Evolutionary conservation across 2,329 filamentous ascomycete species (phyloP).

Genomic region (Septoria petroselini): DNA sequence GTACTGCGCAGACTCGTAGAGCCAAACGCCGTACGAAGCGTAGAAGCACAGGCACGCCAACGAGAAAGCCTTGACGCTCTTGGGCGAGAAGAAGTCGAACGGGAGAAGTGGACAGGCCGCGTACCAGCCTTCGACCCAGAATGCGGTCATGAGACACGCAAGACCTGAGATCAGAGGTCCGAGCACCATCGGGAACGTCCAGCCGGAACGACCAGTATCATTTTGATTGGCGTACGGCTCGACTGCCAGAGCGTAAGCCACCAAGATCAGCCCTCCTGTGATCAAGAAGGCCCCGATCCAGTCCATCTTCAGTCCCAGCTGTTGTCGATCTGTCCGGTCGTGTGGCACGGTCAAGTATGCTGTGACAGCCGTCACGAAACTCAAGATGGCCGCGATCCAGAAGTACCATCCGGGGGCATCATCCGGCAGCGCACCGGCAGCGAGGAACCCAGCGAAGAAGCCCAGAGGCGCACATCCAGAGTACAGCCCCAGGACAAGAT

Average conservation of each 20-base stretch:
- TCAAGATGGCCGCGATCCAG: slow-evolving; percentile 35
- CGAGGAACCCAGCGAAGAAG: slow-evolving; percentile 38
- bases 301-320: slow-evolving; percentile 39
- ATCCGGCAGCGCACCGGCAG: slow-evolving; percentile 33
- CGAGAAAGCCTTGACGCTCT: slow-evolving; percentile 35
- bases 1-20: slow-evolving; percentile 35
- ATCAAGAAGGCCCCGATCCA: slow-evolving; percentile 38
- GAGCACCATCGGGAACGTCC: slow-evolving; percentile 32
- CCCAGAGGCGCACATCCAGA: slow-evolving; percentile 39
- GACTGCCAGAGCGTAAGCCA: slow-evolving; percentile 38
- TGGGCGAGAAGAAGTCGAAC: slow-evolving; percentile 38
- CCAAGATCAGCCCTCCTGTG: slow-evolving; percentile 37
- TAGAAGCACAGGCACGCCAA: slow-evolving; percentile 39
- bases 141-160: slow-evolving; percentile 28
- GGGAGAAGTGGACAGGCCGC: slow-evolving; percentile 38
- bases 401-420: slow-evolving; percentile 36
- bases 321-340: slow-evolving; percentile 33
- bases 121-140: slow-evolving; percentile 38
- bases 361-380: slow-evolving; percentile 31
- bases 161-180: slow-evolving; percentile 34
- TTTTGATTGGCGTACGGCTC: slow-evolving; percentile 31
- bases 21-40: slow-evolving; percentile 37
- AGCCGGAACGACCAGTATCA: slow-evolving; percentile 24
- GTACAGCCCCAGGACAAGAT: slow-evolving; percentile 38
- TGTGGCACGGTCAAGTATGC: slow-evolving; percentile 37